Percentiles rank a stretch among this genome's conserved stretches.
phyloP scores from a whole-genome alignment of 2,329 filamentous ascomycete genomes.

The Xylariaceae sp. region DNA sequence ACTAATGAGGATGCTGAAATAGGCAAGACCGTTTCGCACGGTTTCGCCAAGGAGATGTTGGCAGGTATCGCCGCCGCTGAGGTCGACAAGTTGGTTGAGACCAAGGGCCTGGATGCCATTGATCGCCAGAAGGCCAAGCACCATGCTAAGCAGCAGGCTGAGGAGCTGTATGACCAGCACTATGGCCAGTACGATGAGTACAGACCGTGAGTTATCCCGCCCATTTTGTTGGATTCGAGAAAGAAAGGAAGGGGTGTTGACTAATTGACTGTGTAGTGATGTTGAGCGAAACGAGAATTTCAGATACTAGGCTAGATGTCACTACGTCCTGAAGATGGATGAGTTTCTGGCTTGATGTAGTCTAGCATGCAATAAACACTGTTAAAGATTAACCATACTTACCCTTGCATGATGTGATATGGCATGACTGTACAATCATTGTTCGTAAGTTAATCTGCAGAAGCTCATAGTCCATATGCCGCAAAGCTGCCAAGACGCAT shows the following conservation, averaged over 20 bases:
- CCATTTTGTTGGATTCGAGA: not conserved
- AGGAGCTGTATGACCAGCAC: conserved; percentile 60
- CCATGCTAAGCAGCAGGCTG: conserved; percentile 54
- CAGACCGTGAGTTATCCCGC: conserved; percentile 48
- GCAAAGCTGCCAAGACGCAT: too few relatives aligned
- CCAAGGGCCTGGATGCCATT: conserved; percentile 59
- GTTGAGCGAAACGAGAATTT: not conserved
- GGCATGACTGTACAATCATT: too few relatives aligned
- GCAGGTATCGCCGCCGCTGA: conserved; percentile 70
- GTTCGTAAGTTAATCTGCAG: too few relatives aligned
- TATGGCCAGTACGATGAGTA: conserved; percentile 52
- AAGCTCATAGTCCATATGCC: too few relatives aligned
- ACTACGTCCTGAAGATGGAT: too few relatives aligned
- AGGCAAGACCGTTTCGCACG: conserved; percentile 69
- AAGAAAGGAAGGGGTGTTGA: too few relatives aligned
- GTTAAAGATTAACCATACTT: too few relatives aligned
- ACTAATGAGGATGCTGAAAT: not conserved
- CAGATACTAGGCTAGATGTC: not conserved
- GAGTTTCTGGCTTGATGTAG: too few relatives aligned
- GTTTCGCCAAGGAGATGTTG: conserved; percentile 73
- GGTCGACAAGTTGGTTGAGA: conserved; percentile 72
- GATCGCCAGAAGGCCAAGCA: conserved; percentile 56
- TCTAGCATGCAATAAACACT: too few relatives aligned
- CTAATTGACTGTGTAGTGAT: too few relatives aligned
- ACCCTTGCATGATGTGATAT: too few relatives aligned